Percentiles rank a stretch among this genome's conserved stretches.
phyloP scores from a whole-genome alignment of 768 basidiomycete species.

The Candolleomyces efflorescens region DNA sequence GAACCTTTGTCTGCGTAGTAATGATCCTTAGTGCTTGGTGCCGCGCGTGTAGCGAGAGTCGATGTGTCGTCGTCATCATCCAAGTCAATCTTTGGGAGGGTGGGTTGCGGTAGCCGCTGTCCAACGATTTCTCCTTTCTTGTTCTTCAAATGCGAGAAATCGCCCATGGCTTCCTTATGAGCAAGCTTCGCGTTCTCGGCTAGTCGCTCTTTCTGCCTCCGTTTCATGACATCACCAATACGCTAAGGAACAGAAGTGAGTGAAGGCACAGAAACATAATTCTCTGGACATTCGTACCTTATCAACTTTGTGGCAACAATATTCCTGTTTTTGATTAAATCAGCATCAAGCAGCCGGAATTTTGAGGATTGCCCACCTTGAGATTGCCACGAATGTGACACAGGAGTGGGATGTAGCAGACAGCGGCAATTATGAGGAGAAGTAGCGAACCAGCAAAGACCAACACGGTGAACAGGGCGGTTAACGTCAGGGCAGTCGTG shows the following conservation, averaged over 20 bases:
- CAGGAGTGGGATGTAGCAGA: slow-evolving; percentile 91
- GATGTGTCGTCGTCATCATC: slow-evolving; percentile 72
- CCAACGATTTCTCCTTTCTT: slow-evolving; percentile 83
- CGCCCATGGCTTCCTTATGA: slow-evolving; percentile 88
- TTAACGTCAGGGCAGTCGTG: slow-evolving; percentile 80
- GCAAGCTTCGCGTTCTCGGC: slow-evolving; percentile 78
- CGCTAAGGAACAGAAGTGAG: slow-evolving; percentile 45
- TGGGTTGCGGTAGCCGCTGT: slow-evolving; percentile 88
- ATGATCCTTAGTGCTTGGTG: slow-evolving; percentile 54
- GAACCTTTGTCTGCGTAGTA: slow-evolving; percentile 52
- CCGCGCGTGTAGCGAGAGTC: slow-evolving; percentile 50
- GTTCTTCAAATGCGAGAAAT: slow-evolving; percentile 88
- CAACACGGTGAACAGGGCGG: slow-evolving; percentile 86
- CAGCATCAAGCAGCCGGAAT: background rate
- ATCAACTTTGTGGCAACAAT: slow-evolving; percentile 98
- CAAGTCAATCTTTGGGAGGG: slow-evolving; percentile 86
- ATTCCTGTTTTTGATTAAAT: slow-evolving; percentile 55
- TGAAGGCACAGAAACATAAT: background rate
- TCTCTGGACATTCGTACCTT: slow-evolving; percentile 50
- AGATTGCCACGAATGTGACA: slow-evolving; percentile 96
- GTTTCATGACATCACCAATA: slow-evolving; percentile 90
- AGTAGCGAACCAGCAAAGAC: slow-evolving; percentile 84
- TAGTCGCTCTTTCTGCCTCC: slow-evolving; percentile 82
- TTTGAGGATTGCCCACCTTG: slow-evolving; percentile 51
- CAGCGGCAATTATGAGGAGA: slow-evolving; percentile 75